Conservation (phyloP, 768 basidiomycete species). For the Piloderma croceum region DNA sequence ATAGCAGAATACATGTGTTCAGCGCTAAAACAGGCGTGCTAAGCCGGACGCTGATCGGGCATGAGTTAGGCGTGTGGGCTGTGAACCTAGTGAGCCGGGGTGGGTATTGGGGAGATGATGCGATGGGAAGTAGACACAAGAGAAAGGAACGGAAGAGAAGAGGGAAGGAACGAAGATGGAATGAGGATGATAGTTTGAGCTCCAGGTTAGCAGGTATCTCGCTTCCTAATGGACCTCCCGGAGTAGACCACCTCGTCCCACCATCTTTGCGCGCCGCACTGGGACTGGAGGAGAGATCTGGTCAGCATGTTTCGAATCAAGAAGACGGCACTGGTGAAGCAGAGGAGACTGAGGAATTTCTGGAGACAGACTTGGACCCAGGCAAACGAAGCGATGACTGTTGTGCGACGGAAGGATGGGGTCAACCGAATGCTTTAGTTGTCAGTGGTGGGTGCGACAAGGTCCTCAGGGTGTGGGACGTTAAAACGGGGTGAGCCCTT, state of each 20-base stretch:
- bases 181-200: not conserved
- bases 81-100: constrained; percentile 71
- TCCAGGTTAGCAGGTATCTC: constrained; percentile 1
- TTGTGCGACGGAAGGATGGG: constrained; percentile 81
- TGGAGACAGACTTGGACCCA: constrained; percentile 14
- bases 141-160: constrained; percentile 2
- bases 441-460: constrained; percentile 95
- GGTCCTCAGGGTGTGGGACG: constrained; percentile 88
- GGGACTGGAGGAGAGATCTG: constrained; percentile 29
- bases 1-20: constrained; percentile 80
- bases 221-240: not conserved
- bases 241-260: constrained; percentile 19
- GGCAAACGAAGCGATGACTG: constrained; percentile 48
- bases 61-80: constrained; percentile 90
- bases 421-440: constrained; percentile 74
- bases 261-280: constrained; percentile 43
- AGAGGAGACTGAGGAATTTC: constrained; percentile 9
- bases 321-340: constrained; percentile 1
- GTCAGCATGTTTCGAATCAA: constrained; percentile 7
- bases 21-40: constrained; percentile 73
- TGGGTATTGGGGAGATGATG: constrained; percentile 33
- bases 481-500: constrained; percentile 66
- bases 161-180: constrained; percentile 2
- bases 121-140: constrained; percentile 7
- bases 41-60: constrained; percentile 73